Evolutionary conservation across 495 filamentous ascomycete species (phyloP).

Genomic region (Aspergillus wentii): DNA sequence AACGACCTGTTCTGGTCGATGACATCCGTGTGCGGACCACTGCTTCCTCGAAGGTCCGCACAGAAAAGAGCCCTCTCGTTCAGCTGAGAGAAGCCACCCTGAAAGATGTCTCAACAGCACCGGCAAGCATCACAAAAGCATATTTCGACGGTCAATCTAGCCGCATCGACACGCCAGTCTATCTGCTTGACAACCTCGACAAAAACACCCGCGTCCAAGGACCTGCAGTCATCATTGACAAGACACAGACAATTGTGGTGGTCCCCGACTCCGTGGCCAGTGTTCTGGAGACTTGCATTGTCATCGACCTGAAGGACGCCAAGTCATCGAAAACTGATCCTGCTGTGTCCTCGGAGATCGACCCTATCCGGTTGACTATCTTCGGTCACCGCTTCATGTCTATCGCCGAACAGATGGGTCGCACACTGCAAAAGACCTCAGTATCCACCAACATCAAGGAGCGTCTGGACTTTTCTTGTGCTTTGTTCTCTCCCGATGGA

Average conservation of each 20-base stretch:
- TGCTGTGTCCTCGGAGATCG: constrained; percentile 60
- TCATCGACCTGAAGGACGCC: constrained; percentile 50
- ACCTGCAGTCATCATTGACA: constrained; percentile 88
- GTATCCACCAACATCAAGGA: constrained; percentile 99
- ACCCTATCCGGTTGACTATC: constrained; percentile 91
- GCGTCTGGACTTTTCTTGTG: constrained; percentile 93
- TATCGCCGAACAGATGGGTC: constrained; percentile 97
- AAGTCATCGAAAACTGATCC: constrained; percentile 66
- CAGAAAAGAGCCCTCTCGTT: constrained; percentile 34
- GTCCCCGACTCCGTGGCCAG: constrained; percentile 64
- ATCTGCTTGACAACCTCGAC: constrained; percentile 71
- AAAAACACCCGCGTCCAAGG: constrained; percentile 76
- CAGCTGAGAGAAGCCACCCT: constrained; percentile 31
- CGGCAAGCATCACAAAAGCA: constrained; percentile 30
- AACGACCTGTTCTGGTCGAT: constrained; percentile 45
- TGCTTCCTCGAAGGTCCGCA: constrained; percentile 36
- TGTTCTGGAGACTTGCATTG: constrained; percentile 38
- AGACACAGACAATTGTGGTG: constrained; percentile 93
- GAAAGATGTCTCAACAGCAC: constrained; percentile 19
- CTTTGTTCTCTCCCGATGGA: constrained; percentile 86
- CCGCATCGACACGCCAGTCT: constrained; percentile 76
- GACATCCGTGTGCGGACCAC: constrained; percentile 48
- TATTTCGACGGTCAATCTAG: constrained; percentile 59
- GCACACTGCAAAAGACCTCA: constrained; percentile 92
- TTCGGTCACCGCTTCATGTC: constrained; percentile 98